phyloP scores from a whole-genome alignment of 2,329 filamentous ascomycete genomes.

The Apiospora malaysiana region DNA sequence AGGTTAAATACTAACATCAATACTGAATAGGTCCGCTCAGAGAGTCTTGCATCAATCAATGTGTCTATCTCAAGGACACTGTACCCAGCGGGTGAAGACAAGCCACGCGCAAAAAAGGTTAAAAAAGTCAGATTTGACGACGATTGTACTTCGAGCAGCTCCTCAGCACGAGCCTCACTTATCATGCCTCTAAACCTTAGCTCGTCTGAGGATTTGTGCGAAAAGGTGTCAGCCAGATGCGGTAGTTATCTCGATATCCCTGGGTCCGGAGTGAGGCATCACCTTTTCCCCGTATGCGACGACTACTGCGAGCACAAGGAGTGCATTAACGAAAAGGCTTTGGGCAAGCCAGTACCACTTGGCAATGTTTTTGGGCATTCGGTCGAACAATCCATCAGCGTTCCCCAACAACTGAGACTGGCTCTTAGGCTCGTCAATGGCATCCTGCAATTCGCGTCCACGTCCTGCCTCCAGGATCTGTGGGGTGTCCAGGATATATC shows the following conservation, averaged over 20 bases:
- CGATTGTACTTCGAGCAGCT: background rate
- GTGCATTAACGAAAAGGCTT: constrained; percentile 11
- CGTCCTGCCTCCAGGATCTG: constrained; percentile 23
- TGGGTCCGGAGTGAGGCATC: constrained; percentile 19
- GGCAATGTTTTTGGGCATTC: constrained; percentile 33
- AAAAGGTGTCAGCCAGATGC: background rate
- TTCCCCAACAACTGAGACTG: constrained; percentile 23
- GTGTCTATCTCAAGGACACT: no score
- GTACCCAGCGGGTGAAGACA: no score
- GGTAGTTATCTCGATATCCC: constrained; percentile 23
- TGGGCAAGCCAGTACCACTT: constrained; percentile 5
- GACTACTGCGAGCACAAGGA: constrained; percentile 20
- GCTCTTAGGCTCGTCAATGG: constrained; percentile 25
- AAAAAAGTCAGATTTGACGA: no score
- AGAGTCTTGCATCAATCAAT: no score
- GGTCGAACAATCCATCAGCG: constrained; percentile 21
- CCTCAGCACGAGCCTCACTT: background rate
- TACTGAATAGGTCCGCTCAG: no score
- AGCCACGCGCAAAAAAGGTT: background rate
- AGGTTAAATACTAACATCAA: no score
- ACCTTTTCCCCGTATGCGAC: constrained; percentile 21
- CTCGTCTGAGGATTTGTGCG: constrained; percentile 18
- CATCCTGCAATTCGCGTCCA: constrained; percentile 28
- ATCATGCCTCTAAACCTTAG: background rate
- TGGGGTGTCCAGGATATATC: constrained; percentile 26